phyloP scores from a whole-genome alignment of 495 filamentous ascomycete genomes.

The Peziza echinospora region DNA sequence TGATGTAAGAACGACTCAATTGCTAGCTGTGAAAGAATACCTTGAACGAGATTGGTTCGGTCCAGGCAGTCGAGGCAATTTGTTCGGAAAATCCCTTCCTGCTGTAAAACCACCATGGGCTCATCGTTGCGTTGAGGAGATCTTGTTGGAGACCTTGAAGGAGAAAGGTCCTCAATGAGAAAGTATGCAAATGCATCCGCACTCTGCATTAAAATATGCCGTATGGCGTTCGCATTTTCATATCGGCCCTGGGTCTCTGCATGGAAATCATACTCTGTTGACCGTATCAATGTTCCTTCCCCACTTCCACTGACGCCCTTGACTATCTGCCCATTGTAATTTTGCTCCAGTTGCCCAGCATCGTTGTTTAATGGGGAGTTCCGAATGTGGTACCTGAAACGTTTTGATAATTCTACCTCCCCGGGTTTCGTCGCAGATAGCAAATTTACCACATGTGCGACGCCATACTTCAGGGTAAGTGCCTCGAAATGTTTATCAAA shows the following conservation, averaged over 20 bases:
- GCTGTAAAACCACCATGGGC: conserved; percentile 56
- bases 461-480: conserved; percentile 65
- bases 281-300: conserved; percentile 32
- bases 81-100: conserved; percentile 84
- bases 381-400: conserved; percentile 55
- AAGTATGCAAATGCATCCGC: conserved; percentile 80
- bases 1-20: conserved; percentile 58
- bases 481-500: conserved; percentile 85
- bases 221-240: conserved; percentile 63
- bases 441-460: conserved; percentile 75
- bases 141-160: conserved; percentile 19
- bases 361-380: conserved; percentile 41
- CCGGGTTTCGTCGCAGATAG: conserved; percentile 68
- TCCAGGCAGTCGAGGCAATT: conserved; percentile 95
- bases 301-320: neutral
- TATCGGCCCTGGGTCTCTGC: conserved; percentile 85
- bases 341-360: conserved; percentile 12
- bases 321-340: conserved; percentile 7
- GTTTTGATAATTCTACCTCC: conserved; percentile 56
- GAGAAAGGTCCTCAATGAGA: conserved; percentile 47
- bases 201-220: conserved; percentile 45
- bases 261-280: conserved; percentile 86
- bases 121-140: conserved; percentile 22
- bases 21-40: conserved; percentile 79
- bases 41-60: conserved; percentile 88